phyloP scores from a whole-genome alignment of 805 yeast species.

The Lachancea lanzarotensis region DNA sequence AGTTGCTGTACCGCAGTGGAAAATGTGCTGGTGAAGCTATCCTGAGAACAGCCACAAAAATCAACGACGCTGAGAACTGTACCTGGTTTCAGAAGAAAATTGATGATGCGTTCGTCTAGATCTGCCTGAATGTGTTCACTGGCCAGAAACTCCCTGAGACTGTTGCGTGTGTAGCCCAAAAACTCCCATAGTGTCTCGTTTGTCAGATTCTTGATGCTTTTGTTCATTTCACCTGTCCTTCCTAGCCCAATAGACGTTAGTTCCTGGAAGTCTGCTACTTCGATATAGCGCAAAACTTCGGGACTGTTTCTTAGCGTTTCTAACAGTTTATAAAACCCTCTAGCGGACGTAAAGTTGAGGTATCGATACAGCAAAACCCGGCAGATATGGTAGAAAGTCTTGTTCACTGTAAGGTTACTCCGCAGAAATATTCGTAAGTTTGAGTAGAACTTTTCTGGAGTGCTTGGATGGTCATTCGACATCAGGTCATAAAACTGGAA shows the following conservation, averaged over 20 bases:
- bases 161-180: conserved; percentile 50
- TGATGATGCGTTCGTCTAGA: conserved; percentile 45
- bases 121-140: conserved; percentile 84
- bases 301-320: conserved; percentile 46
- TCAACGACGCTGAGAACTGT: conserved; percentile 60
- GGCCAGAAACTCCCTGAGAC: conserved; percentile 71
- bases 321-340: conserved; percentile 66
- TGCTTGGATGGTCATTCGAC: conserved; percentile 45
- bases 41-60: conserved; percentile 81
- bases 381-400: conserved; percentile 51
- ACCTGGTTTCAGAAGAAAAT: conserved; percentile 27
- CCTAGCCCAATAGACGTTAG: conserved; percentile 88
- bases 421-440: conserved; percentile 46
- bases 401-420: conserved; percentile 49
- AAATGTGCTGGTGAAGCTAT: conserved; percentile 54
- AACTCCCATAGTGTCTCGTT: conserved; percentile 61
- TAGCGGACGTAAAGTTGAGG: conserved; percentile 72
- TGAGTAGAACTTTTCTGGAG: conserved; percentile 37
- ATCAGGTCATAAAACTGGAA: conserved; percentile 45
- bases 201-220: conserved; percentile 87
- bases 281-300: conserved; percentile 35
- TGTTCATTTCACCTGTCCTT: conserved; percentile 82
- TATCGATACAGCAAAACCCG: conserved; percentile 56
- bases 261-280: conserved; percentile 78
- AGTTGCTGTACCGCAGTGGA: conserved; percentile 29